Evolutionary conservation across 306 rosid species (phyloP), one percentile per base, ranked within the genome.

Genomic region (Lagenaria siceraria): DNA sequence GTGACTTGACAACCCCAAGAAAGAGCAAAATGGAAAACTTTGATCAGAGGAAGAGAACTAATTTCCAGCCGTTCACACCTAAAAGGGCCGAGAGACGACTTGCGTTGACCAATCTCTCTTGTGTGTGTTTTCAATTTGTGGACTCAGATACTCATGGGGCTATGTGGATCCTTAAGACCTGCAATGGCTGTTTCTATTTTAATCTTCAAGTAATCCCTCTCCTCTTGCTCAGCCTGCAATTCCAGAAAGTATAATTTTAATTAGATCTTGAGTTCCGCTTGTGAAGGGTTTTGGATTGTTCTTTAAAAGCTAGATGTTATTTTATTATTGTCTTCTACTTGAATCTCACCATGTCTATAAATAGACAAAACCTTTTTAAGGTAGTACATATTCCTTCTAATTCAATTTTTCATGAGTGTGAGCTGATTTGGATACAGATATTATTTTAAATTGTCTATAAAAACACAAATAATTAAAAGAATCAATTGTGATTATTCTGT

Each of bases 141-240:
- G 29, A 18, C 8, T 75, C 56, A 90, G 46, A 95, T 88, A 82
- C 97, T 92, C 96, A 88, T 78, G 7, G 96, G 97, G 70, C 98
- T 95, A 56, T 79, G 85, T 48, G 97, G 93, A 54, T 88, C 95
- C 87, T 87, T 90, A 46, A 89, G 89, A 78, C 91, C 88, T 76
- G 87, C 84, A 81, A 95, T 90, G 56, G 97, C 97, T 40, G 90
- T 85, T 80, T 86, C 85, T 25, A 92, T 92, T 80, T 84, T 83
- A 21, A 81, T 48, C 82, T 87, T 84, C 90, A 95, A 82, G 43
- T 49, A 48, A 61, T 95, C 96, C 80, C 84, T 95, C 51, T 95
- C 97, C 36, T 89, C 96, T 81, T 90, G 94, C 14, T 89, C 92
- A 46, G 96, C 96, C 98, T 95, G 89, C 82, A 83, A 80, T 77